Evolutionary conservation across 164 flowering plant species (phyloP).

Genomic region (Magnolia officinalis): DNA sequence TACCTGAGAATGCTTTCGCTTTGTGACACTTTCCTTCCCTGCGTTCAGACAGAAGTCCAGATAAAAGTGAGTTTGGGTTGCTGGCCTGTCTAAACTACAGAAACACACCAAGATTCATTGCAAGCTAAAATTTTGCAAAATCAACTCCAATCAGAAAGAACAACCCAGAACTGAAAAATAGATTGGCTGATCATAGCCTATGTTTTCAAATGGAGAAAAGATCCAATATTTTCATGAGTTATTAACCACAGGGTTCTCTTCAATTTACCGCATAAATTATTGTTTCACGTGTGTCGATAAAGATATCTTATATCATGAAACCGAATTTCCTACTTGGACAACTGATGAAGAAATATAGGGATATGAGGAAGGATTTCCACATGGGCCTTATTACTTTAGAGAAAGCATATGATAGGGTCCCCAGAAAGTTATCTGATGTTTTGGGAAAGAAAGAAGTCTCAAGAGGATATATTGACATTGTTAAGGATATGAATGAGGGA

Average conservation of each 20-base stretch:
- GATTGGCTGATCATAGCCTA: background rate
- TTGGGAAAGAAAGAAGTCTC: too few relatives aligned
- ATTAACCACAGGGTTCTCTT: background rate
- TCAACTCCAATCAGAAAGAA: background rate
- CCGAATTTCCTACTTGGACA: too few relatives aligned
- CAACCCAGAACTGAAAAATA: background rate
- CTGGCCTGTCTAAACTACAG: background rate
- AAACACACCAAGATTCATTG: background rate
- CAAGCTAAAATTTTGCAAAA: background rate
- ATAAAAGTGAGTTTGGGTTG: background rate
- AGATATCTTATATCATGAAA: background rate
- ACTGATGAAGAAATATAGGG: too few relatives aligned
- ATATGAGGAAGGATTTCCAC: too few relatives aligned
- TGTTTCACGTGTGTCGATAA: background rate
- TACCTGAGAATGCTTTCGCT: conserved; percentile 18
- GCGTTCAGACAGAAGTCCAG: conserved; percentile 3
- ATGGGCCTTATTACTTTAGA: too few relatives aligned
- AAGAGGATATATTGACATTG: too few relatives aligned
- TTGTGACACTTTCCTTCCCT: conserved; percentile 6
- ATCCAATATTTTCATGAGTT: background rate
- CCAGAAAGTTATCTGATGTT: too few relatives aligned
- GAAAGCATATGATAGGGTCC: too few relatives aligned
- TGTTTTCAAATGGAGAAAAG: background rate
- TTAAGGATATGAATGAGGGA: too few relatives aligned
- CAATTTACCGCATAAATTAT: background rate